These are phyloP conservation scores for Alternaria solani DNA, from an alignment of 2,329 filamentous ascomycete genomes.

Conservation along the genomic window DNA sequence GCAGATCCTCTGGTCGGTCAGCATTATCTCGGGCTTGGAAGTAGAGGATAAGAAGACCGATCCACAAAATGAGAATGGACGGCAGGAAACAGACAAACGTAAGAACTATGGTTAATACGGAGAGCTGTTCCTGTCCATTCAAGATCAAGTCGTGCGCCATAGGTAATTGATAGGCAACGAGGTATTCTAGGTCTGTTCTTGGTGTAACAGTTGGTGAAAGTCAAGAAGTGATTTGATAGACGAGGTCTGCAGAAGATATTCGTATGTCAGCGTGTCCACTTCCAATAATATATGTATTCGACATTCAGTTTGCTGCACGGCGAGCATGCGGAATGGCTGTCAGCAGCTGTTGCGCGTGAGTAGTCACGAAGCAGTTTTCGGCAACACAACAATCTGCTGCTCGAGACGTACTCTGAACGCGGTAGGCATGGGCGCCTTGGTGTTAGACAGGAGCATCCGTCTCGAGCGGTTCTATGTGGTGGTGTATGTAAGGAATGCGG, in stretches of 20 bases:
- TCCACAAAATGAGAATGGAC: background rate
- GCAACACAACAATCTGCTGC: background rate
- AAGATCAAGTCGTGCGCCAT: background rate
- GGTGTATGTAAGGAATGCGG: background rate
- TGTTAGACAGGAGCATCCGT: background rate
- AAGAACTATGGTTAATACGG: background rate
- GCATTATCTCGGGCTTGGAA: background rate
- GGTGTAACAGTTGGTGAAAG: background rate
- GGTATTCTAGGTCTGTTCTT: background rate
- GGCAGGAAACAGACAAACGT: background rate
- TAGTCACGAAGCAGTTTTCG: background rate
- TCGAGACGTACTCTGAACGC: background rate
- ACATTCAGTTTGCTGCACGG: background rate
- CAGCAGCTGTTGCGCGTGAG: background rate
- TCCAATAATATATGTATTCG: background rate
- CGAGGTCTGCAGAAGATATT: background rate
- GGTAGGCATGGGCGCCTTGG: background rate
- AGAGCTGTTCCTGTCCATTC: background rate
- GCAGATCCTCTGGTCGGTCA: background rate
- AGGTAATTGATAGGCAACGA: background rate
- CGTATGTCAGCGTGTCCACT: background rate
- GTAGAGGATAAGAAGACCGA: background rate
- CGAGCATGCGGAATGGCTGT: background rate
- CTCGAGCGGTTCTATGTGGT: background rate
- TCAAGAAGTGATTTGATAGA: background rate